A percentile compares a stretch with the other conserved stretches of the same genome.
These are phyloP conservation scores for Hypomontagnella monticulosa DNA, from an alignment of 495 filamentous ascomycete genomes.

Conservation along the genomic window DNA sequence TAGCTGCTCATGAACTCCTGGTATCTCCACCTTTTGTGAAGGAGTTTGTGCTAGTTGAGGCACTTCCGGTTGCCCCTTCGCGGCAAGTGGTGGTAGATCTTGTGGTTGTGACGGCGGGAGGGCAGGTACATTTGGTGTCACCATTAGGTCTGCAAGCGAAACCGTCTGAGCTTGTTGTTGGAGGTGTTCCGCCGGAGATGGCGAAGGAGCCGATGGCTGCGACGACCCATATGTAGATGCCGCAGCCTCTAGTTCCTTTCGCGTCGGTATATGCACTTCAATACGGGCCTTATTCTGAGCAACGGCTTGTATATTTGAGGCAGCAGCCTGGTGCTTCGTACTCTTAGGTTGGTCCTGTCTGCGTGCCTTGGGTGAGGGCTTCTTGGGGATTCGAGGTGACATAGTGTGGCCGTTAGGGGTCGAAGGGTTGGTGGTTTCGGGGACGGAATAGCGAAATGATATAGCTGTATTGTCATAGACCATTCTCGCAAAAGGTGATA, in stretches of 20 bases:
- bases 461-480: constrained; percentile 53
- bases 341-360: constrained; percentile 38
- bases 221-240: constrained; percentile 27
- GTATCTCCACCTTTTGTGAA: constrained; percentile 19
- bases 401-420: constrained; percentile 29
- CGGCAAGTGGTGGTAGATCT: constrained; percentile 7
- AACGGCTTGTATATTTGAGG: constrained; percentile 37
- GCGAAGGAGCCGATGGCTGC: constrained; percentile 8
- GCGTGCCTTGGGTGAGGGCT: constrained; percentile 35
- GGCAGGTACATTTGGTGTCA: constrained; percentile 31
- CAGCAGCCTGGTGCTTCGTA: constrained; percentile 42
- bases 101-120: constrained; percentile 26
- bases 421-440: constrained; percentile 40
- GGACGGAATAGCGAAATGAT: constrained; percentile 47
- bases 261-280: constrained; percentile 43
- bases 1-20: constrained; percentile 2
- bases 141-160: constrained; percentile 44
- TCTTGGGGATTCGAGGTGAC: constrained; percentile 33
- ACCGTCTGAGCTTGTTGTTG: constrained; percentile 41
- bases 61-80: constrained; percentile 21
- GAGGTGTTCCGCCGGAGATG: constrained; percentile 23
- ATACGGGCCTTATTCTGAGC: constrained; percentile 44
- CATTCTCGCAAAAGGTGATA: constrained; percentile 56
- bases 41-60: constrained; percentile 8
- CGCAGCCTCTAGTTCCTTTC: constrained; percentile 38